Percentiles rank a stretch among this genome's conserved stretches.
Conservation (phyloP, 768 basidiomycete genomes). For the Kondoa malvinella region DNA sequence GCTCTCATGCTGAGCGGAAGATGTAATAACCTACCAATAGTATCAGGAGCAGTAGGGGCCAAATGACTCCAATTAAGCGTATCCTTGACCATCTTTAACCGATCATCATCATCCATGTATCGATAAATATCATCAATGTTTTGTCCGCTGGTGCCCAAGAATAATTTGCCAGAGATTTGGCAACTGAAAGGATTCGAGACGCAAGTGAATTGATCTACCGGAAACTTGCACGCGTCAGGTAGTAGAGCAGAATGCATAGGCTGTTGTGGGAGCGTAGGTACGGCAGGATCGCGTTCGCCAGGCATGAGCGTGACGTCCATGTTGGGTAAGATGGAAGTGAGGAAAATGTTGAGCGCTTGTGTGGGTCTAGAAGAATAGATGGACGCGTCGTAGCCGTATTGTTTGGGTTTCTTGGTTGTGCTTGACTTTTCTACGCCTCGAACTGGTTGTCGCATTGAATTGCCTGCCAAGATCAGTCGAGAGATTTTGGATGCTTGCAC, state of each 20-base stretch:
- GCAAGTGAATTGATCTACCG: constrained; percentile 46
- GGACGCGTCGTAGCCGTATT: constrained; percentile 47
- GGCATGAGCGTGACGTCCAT: constrained; percentile 78
- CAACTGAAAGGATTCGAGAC: constrained; percentile 86
- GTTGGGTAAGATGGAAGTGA: constrained; percentile 56
- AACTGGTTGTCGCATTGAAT: constrained; percentile 51
- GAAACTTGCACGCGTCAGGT: constrained; percentile 34
- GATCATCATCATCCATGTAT: constrained; percentile 54
- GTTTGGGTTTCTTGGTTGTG: constrained; percentile 37
- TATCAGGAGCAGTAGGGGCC: constrained; percentile 97
- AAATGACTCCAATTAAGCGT: constrained; percentile 87
- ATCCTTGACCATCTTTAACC: constrained; percentile 53
- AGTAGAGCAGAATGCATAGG: constrained; percentile 84
- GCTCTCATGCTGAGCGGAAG: background rate
- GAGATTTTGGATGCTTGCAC: constrained; percentile 53
- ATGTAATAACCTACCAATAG: constrained; percentile 43
- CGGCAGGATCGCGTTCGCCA: constrained; percentile 73
- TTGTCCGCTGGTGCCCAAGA: constrained; percentile 80
- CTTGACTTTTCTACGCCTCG: constrained; percentile 30
- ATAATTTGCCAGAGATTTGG: constrained; percentile 40
- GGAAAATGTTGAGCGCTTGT: constrained; percentile 46
- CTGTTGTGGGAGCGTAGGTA: constrained; percentile 80
- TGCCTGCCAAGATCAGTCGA: constrained; percentile 72
- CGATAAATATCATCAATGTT: constrained; percentile 88
- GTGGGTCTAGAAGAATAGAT: constrained; percentile 63